Evolutionary conservation across 129 eudicot genomes (phyloP), one percentile per base, ranked within the genome.

Genomic region (Gnaphalium uliginosum): DNA sequence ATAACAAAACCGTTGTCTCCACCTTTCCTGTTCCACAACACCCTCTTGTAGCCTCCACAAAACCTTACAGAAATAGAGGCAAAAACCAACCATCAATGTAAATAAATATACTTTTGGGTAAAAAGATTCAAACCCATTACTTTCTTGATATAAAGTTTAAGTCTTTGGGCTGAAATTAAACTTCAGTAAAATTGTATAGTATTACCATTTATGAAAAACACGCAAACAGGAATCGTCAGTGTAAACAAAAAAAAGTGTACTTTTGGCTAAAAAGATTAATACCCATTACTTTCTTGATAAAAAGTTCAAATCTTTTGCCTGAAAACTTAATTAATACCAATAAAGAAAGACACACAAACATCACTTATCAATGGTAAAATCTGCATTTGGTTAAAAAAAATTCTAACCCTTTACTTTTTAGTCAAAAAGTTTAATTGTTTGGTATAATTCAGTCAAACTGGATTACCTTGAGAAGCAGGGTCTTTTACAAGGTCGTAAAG

Each of bases 1-100:
- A 94, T 67, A 94, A 61, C 0, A 94, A 41, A 9, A 80, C 78
- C 18, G 97, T 94, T 41, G 96, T 87, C 74, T 94, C 98, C 17
- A 94, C 82, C 3, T 76, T 88, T 66, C 98, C 98, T 26, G 96
- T 87, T 75, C 98, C 98, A 63, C 98, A 90, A 50, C 97, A 94
- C 29, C 98, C 98, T 82, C 74, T 89, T 10, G 84, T 79, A 25
- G 98, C 96, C 82, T 90, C 97, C 50, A 78, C 80, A 72, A 94
- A 94, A 62, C 98, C 98, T 94, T 27, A n/a, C 30, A 41, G n/a
- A n/a, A 66, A 66, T 8, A 66, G 43, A 35, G 8, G 35, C 26
- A 56, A 19, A 9, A 50, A 22, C 61, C 18, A 39, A 66, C 3
- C 33, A 71, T 30, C 18, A 32, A 24, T 27, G 58, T 60, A 35